Conservation (phyloP, 2,329 filamentous ascomycete genomes). For the Leptodontidium sp. region DNA sequence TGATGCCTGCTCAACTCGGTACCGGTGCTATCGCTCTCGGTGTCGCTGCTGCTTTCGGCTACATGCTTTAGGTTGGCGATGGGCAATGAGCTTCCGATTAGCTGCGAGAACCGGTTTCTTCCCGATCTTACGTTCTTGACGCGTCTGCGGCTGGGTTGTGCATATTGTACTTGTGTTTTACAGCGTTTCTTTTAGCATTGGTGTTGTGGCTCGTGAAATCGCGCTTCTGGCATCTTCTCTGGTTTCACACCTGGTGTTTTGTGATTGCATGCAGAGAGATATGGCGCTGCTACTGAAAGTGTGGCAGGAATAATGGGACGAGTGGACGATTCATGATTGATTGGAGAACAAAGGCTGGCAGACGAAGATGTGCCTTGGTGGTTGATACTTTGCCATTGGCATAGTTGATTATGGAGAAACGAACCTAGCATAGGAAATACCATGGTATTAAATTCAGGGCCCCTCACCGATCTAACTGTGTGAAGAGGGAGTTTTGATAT, state of each 20-base stretch:
- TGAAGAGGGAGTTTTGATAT: neutral
- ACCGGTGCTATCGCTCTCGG: slow-evolving; percentile 56
- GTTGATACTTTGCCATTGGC: slow-evolving; percentile 22
- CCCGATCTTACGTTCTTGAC: slow-evolving; percentile 17
- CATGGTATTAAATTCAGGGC: slow-evolving; percentile 19
- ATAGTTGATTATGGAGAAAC: slow-evolving; percentile 20
- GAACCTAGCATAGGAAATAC: slow-evolving; percentile 33
- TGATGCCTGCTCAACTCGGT: slow-evolving; percentile 50
- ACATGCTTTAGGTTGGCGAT: slow-evolving; percentile 58
- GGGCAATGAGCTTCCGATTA: slow-evolving; percentile 12
- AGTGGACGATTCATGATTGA: slow-evolving; percentile 36
- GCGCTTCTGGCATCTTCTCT: slow-evolving; percentile 33
- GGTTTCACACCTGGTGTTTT: slow-evolving; percentile 40
- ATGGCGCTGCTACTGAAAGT: slow-evolving; percentile 12
- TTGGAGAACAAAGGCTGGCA: slow-evolving; percentile 22
- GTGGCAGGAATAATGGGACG: slow-evolving; percentile 24
- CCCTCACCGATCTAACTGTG: neutral
- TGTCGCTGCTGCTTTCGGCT: slow-evolving; percentile 61
- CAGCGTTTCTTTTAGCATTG: slow-evolving; percentile 45
- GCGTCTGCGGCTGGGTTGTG: slow-evolving; percentile 34
- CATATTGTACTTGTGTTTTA: slow-evolving; percentile 43
- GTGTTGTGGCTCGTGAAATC: slow-evolving; percentile 44
- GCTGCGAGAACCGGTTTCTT: slow-evolving; percentile 22
- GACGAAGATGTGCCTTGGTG: slow-evolving; percentile 10
- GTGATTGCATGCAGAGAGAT: slow-evolving; percentile 23